Evolutionary conservation across 352 stramenopile genomes (phyloP).

Genomic region (Pythium dissotocum): DNA sequence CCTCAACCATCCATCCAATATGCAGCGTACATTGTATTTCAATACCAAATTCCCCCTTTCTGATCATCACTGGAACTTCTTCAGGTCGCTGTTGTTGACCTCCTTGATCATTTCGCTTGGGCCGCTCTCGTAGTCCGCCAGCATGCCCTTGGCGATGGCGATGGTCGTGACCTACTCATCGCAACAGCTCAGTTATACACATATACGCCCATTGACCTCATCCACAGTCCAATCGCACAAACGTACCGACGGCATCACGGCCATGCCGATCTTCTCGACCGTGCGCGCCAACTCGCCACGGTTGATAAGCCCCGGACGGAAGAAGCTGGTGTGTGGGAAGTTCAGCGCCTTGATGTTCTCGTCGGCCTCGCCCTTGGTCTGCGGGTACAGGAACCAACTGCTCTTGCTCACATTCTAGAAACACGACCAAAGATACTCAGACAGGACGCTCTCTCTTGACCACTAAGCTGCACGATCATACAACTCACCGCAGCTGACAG

Average conservation of each 20-base stretch:
- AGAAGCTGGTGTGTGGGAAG: conserved; percentile 58
- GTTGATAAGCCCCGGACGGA: conserved; percentile 60
- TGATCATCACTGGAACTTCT: conserved; percentile 35
- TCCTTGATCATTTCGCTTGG: conserved; percentile 37
- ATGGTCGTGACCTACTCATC: conserved; percentile 34
- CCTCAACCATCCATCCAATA: background rate
- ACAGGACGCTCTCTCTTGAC: background rate
- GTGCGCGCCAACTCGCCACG: conserved; percentile 55
- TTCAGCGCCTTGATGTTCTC: conserved; percentile 58
- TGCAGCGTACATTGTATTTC: too few species aligned
- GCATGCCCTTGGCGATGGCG: conserved; percentile 66
- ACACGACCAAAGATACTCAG: too few species aligned
- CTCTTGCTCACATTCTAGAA: conserved; percentile 47
- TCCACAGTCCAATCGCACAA: background rate
- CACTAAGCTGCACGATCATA: background rate
- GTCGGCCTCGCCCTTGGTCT: conserved; percentile 77
- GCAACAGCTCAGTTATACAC: background rate
- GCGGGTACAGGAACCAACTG: conserved; percentile 78
- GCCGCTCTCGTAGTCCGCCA: conserved; percentile 66
- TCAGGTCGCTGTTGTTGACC: conserved; percentile 54
- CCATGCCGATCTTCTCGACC: conserved; percentile 51
- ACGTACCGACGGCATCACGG: conserved; percentile 57
- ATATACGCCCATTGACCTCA: too few species aligned
- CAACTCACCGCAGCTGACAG: conserved; percentile 54
- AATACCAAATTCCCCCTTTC: too few species aligned